A percentile compares a stretch with the other conserved stretches of the same genome.
These are phyloP conservation scores for Colletotrichum salicis DNA, from an alignment of 2,329 filamentous ascomycete species.

Conservation along the genomic window DNA sequence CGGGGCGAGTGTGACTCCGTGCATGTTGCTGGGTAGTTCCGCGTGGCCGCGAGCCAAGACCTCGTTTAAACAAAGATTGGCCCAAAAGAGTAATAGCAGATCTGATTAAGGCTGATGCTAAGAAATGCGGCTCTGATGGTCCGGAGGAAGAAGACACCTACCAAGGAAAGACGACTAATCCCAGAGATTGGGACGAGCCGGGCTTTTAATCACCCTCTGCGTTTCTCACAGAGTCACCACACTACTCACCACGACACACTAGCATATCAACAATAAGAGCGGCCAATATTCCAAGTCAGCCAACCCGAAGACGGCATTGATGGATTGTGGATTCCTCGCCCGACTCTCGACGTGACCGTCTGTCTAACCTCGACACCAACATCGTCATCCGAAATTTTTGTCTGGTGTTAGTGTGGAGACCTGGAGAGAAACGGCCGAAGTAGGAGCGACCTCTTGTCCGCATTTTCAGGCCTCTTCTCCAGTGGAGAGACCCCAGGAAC, in stretches of 20 bases:
- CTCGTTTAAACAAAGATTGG: not conserved
- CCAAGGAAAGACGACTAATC: slow-evolving; percentile 1
- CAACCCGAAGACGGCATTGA: slow-evolving; percentile 19
- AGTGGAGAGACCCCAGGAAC: slow-evolving; percentile 27
- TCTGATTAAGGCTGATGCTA: slow-evolving; percentile 9
- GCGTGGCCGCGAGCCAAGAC: slow-evolving; percentile 6
- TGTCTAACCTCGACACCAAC: slow-evolving; percentile 28
- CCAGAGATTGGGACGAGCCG: slow-evolving; percentile 7
- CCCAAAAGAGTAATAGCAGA: not conserved
- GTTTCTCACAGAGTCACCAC: not conserved
- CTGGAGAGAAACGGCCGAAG: slow-evolving; percentile 34
- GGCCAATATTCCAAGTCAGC: not conserved
- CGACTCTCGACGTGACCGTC: not conserved
- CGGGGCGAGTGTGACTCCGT: slow-evolving; percentile 30
- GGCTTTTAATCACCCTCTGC: slow-evolving; percentile 18
- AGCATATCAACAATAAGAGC: not conserved
- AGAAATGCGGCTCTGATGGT: slow-evolving; percentile 28
- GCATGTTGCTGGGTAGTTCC: slow-evolving; percentile 1
- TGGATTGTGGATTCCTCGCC: slow-evolving; percentile 15
- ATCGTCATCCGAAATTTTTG: slow-evolving; percentile 27
- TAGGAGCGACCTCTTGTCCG: slow-evolving; percentile 30
- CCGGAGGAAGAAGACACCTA: slow-evolving; percentile 9
- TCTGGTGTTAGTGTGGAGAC: slow-evolving; percentile 27
- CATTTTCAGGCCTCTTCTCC: slow-evolving; percentile 26
- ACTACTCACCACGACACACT: not conserved